These are phyloP conservation scores for Didymella segeticola DNA, from an alignment of 2,329 filamentous ascomycete species.

Conservation along the genomic window DNA sequence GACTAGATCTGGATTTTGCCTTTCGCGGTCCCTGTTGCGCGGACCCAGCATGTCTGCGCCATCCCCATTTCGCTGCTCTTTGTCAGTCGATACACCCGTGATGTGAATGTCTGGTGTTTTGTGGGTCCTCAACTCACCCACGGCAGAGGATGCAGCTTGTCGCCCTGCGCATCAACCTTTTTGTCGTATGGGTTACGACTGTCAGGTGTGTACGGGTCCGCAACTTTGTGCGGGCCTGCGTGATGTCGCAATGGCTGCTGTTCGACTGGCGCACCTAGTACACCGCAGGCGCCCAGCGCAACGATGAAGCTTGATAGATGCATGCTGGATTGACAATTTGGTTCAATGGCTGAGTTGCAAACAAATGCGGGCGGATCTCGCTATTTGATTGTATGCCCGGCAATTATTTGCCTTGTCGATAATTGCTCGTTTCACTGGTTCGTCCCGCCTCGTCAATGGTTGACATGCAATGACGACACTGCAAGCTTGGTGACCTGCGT, in stretches of 20 bases:
- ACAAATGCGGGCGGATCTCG: not conserved
- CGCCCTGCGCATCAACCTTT: conserved; percentile 66
- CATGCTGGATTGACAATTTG: conserved; percentile 33
- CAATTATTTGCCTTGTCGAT: conserved; percentile 1
- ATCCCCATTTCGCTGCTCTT: conserved; percentile 54
- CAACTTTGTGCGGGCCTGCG: conserved; percentile 32
- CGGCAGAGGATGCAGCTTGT: conserved; percentile 69
- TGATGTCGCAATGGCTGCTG: conserved; percentile 48
- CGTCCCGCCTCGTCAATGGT: conserved; percentile 9
- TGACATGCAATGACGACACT: conserved; percentile 51
- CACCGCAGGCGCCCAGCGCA: conserved; percentile 38
- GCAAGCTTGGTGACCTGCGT: conserved; percentile 27
- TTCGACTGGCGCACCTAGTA: conserved; percentile 40
- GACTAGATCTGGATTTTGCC: conserved; percentile 74
- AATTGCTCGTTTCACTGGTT: not conserved
- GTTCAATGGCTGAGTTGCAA: conserved; percentile 15
- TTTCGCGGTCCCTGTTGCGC: conserved; percentile 70
- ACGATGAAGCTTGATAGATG: conserved; percentile 38
- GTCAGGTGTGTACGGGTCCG: conserved; percentile 65
- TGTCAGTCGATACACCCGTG: conserved; percentile 16
- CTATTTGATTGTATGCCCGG: conserved; percentile 5
- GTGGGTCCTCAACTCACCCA: conserved; percentile 40
- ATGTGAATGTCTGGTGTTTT: conserved; percentile 3
- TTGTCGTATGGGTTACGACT: conserved; percentile 68
- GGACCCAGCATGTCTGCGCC: conserved; percentile 73